Evolutionary conservation across 2,329 filamentous ascomycete species (phyloP).

Genomic region (Fusarium ambrosium): DNA sequence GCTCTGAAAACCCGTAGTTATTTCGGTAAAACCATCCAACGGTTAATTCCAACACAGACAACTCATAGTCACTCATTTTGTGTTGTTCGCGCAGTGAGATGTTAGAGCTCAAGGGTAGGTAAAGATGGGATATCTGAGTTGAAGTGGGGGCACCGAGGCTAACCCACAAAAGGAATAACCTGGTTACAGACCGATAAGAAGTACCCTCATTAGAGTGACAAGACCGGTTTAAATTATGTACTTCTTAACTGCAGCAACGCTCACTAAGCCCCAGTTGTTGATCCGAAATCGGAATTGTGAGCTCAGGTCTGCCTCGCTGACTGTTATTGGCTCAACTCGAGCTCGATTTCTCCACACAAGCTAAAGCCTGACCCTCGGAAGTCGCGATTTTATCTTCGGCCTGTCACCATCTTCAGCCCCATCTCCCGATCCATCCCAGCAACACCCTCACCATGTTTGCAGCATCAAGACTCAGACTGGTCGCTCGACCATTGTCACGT

Average conservation of each 20-base stretch:
- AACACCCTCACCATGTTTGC: slow-evolving; percentile 29
- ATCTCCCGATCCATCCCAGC: neutral
- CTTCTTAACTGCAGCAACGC: neutral
- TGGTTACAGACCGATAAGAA: neutral
- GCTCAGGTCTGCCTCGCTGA: neutral
- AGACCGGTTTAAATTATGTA: neutral
- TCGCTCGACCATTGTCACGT: slow-evolving; percentile 25
- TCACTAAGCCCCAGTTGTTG: neutral
- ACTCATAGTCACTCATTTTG: neutral
- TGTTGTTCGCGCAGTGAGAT: neutral
- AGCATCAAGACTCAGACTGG: slow-evolving; percentile 21
- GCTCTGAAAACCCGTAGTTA: no score
- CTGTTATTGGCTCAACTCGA: neutral
- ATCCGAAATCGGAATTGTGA: neutral
- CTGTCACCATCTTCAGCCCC: neutral
- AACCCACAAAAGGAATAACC: no score
- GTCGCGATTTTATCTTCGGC: slow-evolving; percentile 16
- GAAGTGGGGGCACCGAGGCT: neutral
- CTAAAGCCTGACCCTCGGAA: slow-evolving; percentile 19
- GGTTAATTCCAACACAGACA: neutral
- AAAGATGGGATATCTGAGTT: neutral
- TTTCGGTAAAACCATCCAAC: no score
- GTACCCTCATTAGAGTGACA: neutral
- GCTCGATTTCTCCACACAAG: neutral
- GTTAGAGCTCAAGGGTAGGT: neutral